phyloP scores from a whole-genome alignment of 257 asterid genomes.

The Przewalskia tangutica region DNA sequence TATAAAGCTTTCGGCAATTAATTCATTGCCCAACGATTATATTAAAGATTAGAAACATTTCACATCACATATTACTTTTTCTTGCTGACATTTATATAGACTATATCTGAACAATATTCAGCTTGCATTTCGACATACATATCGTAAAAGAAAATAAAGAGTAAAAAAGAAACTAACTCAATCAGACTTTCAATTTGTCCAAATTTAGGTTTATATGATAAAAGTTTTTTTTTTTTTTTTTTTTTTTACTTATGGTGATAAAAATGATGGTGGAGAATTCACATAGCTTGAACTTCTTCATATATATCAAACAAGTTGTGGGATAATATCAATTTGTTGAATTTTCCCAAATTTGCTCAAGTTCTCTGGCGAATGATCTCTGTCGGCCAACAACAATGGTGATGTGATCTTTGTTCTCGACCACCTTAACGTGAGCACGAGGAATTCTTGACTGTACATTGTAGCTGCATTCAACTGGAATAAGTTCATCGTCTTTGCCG shows the following conservation, averaged over 20 bases:
- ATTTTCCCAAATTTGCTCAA: conserved; percentile 67
- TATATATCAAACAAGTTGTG: neutral
- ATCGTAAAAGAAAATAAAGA: neutral
- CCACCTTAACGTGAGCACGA: conserved; percentile 53
- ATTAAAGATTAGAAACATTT: neutral
- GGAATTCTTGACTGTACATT: conserved; percentile 51
- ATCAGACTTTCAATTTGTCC: neutral
- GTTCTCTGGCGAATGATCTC: conserved; percentile 71
- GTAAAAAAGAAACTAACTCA: neutral
- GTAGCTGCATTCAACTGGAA: conserved; percentile 86
- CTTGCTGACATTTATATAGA: neutral
- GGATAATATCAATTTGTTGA: conserved; percentile 14
- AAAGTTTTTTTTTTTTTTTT: neutral
- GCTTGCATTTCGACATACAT: neutral
- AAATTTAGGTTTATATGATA: neutral
- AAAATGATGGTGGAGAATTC: neutral
- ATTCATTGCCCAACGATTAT: neutral
- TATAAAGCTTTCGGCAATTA: neutral
- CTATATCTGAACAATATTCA: neutral
- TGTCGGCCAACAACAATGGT: conserved; percentile 93
- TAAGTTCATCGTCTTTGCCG: conserved; percentile 71
- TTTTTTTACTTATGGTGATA: neutral
- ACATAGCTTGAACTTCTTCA: neutral
- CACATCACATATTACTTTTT: neutral
- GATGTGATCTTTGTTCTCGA: conserved; percentile 69